Base-by-base conservation (phyloP, 23 red algal species). In the Gracilariopsis chorda region DNA sequence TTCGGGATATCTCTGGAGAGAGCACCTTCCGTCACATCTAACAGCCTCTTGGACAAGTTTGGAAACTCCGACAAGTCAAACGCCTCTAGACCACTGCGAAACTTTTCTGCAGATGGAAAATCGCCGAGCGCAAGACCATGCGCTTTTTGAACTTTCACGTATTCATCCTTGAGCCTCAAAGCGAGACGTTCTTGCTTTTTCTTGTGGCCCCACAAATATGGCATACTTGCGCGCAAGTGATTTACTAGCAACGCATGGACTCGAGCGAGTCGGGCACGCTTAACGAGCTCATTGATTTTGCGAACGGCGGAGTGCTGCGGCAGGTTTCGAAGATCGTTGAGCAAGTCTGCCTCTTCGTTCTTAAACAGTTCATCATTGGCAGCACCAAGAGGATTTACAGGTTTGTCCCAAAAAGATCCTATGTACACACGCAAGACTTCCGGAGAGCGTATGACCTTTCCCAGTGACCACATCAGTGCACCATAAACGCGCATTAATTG, bases 391-490 rank as follows among this genome's bases (percentile, higher is more conserved):
- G 78, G 21, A 28, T 81, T 80, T 1, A 89, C 34, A 44, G 92
- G 92, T 58, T 90, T 49, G 61, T 95, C 84, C 92, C 82, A 89
- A 42, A 95, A 95, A n/a, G 83, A 89, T 19, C 92, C 92, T 27
- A 95, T 89, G 48, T 90, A 89, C 41, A 95, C 92, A n/a, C 92
- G 72, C 44, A 89, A 53, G 17, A 95, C 92, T 44, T 95, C 92
- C 20, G 92, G 92, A 20, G 92, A 89, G 25, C 80, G 76, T 27
- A 95, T 87, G 10, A 88, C 82, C 21, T 95, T 95, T 28, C 83
- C 82, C 33, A 95, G 77, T 11, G 83, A 89, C 83, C 82, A 95
- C 92, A 95, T 95, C 35, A 95, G 86, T 75, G 92, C 92, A 19
- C 92, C 92, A 41, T 95, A 95, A 6, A 95, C 84, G 42, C 92